These are phyloP conservation scores for Metschnikowia chrysomelidarum DNA, from an alignment of 805 yeast species.

Conservation along the genomic window DNA sequence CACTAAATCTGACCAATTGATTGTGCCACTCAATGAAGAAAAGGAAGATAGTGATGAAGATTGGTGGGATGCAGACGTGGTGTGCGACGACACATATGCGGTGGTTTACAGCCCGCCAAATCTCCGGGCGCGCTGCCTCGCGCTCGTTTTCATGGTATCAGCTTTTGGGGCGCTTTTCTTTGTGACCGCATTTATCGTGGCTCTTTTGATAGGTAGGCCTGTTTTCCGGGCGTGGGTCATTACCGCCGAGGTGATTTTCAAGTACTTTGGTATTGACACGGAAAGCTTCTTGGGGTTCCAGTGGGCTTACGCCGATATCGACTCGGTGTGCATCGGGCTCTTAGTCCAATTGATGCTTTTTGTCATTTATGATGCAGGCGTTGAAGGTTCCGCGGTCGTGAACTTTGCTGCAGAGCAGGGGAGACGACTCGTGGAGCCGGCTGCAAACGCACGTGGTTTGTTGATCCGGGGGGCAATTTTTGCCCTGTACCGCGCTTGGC, in stretches of 20 bases:
- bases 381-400: slow-evolving; percentile 6
- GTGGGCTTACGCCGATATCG: slow-evolving; percentile 10
- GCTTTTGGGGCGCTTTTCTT: slow-evolving; percentile 37
- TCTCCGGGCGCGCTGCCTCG: slow-evolving; percentile 58
- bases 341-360: slow-evolving; percentile 5
- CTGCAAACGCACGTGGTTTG: background rate
- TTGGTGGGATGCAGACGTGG: slow-evolving; percentile 38
- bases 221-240: slow-evolving; percentile 6
- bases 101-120: slow-evolving; percentile 87
- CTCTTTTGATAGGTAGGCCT: slow-evolving; percentile 29
- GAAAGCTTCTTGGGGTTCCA: background rate
- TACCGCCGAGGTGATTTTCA: background rate
- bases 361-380: slow-evolving; percentile 3
- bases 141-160: slow-evolving; percentile 49
- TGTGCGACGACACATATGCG: slow-evolving; percentile 48
- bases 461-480: background rate
- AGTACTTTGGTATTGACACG: background rate
- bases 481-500: background rate
- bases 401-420: slow-evolving; percentile 11
- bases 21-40: slow-evolving; percentile 27
- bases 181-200: slow-evolving; percentile 20
- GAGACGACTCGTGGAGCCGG: slow-evolving; percentile 3
- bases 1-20: slow-evolving; percentile 68
- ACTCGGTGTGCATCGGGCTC: slow-evolving; percentile 13
- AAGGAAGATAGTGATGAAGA: slow-evolving; percentile 28